Conservation (phyloP, 2,329 filamentous ascomycete genomes). For the Trichoderma sp. region DNA sequence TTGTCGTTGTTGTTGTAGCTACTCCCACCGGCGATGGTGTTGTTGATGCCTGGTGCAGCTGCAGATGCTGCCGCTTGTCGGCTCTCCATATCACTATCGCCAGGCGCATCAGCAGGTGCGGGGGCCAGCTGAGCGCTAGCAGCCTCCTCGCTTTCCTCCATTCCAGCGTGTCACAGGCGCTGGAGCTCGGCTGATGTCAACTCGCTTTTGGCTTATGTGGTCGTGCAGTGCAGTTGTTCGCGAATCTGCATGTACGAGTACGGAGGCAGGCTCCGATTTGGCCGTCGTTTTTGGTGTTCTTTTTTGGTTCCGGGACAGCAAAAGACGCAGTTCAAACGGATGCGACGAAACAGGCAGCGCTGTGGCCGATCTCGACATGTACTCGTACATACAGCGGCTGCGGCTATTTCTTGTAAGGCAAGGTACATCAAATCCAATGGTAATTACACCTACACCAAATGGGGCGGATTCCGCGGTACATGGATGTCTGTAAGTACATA, state of each 20-base stretch:
- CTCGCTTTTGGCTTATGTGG: not conserved
- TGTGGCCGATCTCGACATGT: conserved; percentile 3
- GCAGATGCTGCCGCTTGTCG: not conserved
- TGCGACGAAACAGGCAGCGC: conserved; percentile 7
- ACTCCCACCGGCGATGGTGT: not conserved
- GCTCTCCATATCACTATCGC: not conserved
- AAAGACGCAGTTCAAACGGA: not conserved
- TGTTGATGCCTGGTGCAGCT: not conserved
- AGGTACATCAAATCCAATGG: not conserved
- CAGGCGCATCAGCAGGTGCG: conserved; percentile 13
- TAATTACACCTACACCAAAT: not conserved
- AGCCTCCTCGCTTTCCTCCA: conserved; percentile 31
- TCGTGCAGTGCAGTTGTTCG: not conserved
- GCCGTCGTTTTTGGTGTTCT: not conserved
- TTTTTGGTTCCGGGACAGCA: not conserved
- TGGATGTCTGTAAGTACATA: not conserved
- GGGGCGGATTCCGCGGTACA: not conserved
- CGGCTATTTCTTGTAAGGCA: conserved; percentile 1
- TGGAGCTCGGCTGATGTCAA: not conserved
- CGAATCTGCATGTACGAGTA: not conserved
- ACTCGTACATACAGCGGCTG: not conserved
- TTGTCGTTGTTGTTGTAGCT: not conserved
- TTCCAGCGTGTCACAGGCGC: conserved; percentile 24
- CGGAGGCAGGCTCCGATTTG: not conserved
- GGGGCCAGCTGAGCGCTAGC: conserved; percentile 23